A percentile compares a stretch with the other conserved stretches of the same genome.
These are phyloP conservation scores for Epichloe typhina DNA, from an alignment of 2,329 filamentous ascomycete species.

Conservation along the genomic window DNA sequence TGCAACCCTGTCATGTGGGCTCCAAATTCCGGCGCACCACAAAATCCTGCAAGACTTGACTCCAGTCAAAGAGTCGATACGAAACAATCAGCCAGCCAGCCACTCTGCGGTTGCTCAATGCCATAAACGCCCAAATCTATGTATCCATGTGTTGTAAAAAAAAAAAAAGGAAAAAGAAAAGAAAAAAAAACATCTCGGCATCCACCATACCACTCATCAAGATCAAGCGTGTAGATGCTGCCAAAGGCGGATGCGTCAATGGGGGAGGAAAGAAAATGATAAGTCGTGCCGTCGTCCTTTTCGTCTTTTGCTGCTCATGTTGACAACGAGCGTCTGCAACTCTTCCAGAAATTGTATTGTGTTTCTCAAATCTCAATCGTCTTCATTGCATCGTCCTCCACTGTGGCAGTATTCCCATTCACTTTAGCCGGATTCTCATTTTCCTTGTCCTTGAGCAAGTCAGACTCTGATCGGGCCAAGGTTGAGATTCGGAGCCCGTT, in stretches of 20 bases:
- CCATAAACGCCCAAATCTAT: background rate
- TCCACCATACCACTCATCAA: background rate
- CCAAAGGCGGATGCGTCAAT: background rate
- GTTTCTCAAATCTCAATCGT: slow-evolving; percentile 42
- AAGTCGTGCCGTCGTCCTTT: slow-evolving; percentile 13
- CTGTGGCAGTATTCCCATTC: slow-evolving; percentile 31
- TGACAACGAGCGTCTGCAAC: background rate
- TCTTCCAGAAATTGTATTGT: background rate
- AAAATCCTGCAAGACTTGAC: background rate
- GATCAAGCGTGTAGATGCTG: background rate
- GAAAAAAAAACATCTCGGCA: background rate
- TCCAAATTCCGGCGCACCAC: background rate
- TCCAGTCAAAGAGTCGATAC: background rate
- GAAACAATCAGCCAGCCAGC: background rate
- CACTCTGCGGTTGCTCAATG: background rate
- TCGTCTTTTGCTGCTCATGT: background rate
- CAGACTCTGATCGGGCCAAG: slow-evolving; percentile 21
- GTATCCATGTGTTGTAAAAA: background rate
- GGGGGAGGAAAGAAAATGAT: background rate
- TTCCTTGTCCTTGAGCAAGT: slow-evolving; percentile 25
- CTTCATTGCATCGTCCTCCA: slow-evolving; percentile 42
- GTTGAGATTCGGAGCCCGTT: slow-evolving; percentile 14
- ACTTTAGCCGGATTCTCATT: slow-evolving; percentile 24
- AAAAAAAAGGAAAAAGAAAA: too few species aligned
- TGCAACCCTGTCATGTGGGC: background rate